Percentiles rank a stretch among this genome's conserved stretches.
Conservation (phyloP, 495 filamentous ascomycete genomes). For the Aspergillus mulundensis region DNA sequence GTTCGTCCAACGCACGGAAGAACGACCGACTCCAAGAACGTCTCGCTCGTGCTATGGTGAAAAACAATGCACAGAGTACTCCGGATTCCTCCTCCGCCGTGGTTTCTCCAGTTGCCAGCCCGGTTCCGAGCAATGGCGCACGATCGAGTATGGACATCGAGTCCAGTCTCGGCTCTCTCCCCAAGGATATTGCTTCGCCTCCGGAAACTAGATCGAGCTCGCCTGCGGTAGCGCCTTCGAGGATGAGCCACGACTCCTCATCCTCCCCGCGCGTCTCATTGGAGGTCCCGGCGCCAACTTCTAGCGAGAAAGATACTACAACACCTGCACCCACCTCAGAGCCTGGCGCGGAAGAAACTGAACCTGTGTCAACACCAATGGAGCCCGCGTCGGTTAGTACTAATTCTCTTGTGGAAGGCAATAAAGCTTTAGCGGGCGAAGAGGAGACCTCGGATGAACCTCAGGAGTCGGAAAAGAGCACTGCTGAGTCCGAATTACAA, state of each 20-base stretch:
- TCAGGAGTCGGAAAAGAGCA: constrained; percentile 54
- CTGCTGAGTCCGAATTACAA: constrained; percentile 60
- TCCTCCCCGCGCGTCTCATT: constrained; percentile 17
- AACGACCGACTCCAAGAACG: constrained; percentile 85
- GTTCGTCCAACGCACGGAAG: constrained; percentile 46
- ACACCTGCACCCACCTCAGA: not conserved
- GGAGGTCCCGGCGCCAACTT: not conserved
- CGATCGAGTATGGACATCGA: constrained; percentile 41
- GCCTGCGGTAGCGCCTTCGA: constrained; percentile 7
- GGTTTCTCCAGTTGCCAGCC: constrained; percentile 32
- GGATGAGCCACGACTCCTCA: constrained; percentile 33
- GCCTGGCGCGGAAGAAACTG: not conserved
- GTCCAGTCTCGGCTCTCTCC: constrained; percentile 20
- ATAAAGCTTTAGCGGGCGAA: constrained; percentile 3
- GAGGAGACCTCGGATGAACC: constrained; percentile 42
- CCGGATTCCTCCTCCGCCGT: constrained; percentile 30
- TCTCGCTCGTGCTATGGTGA: constrained; percentile 64
- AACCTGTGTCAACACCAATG: not conserved
- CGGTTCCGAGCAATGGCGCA: constrained; percentile 31
- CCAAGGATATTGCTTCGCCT: constrained; percentile 18
- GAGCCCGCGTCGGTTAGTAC: constrained; percentile 17
- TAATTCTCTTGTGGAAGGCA: constrained; percentile 16
- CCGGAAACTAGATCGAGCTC: not conserved
- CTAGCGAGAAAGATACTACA: not conserved
- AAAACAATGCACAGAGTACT: constrained; percentile 30